These are phyloP conservation scores for Cyberlindnera misumaiensis DNA, from an alignment of 805 yeast species.

Conservation along the genomic window DNA sequence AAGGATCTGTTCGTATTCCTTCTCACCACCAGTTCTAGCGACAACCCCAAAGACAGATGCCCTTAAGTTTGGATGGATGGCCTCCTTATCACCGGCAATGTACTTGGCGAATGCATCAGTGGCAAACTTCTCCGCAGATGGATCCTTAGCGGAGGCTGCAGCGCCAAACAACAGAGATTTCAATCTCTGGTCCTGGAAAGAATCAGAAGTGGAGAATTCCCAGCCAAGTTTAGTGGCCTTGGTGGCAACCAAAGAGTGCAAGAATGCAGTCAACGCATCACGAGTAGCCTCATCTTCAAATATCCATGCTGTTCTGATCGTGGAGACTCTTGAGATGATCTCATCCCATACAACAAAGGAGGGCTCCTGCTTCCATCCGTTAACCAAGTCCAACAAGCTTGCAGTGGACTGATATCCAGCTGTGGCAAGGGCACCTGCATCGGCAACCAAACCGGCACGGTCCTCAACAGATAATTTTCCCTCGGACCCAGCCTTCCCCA, in stretches of 20 bases:
- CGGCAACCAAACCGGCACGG: slow-evolving; percentile 76
- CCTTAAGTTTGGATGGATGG: slow-evolving; percentile 71
- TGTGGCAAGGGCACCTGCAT: slow-evolving; percentile 62
- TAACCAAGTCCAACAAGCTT: slow-evolving; percentile 51
- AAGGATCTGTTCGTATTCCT: slow-evolving; percentile 56
- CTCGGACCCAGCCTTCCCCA: slow-evolving; percentile 52
- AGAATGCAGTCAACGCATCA: slow-evolving; percentile 45
- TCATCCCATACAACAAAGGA: slow-evolving; percentile 67
- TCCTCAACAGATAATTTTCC: slow-evolving; percentile 66
- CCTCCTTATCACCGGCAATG: slow-evolving; percentile 55
- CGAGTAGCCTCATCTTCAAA: slow-evolving; percentile 43
- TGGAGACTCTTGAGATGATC: slow-evolving; percentile 41
- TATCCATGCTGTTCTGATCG: slow-evolving; percentile 46
- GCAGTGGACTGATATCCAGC: slow-evolving; percentile 64
- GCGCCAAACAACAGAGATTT: slow-evolving; percentile 56
- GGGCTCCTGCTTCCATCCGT: slow-evolving; percentile 51
- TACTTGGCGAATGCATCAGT: slow-evolving; percentile 44
- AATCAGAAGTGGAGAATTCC: slow-evolving; percentile 48
- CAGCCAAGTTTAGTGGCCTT: slow-evolving; percentile 58
- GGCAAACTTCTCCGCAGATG: slow-evolving; percentile 40
- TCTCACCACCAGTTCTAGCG: slow-evolving; percentile 55
- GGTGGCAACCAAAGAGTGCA: slow-evolving; percentile 45
- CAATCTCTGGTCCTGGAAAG: slow-evolving; percentile 58
- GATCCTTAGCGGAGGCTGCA: slow-evolving; percentile 49
- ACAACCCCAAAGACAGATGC: slow-evolving; percentile 58